phyloP scores from a whole-genome alignment of 1,284 basidiomycete species.

The Papiliotrema nemorosa region DNA sequence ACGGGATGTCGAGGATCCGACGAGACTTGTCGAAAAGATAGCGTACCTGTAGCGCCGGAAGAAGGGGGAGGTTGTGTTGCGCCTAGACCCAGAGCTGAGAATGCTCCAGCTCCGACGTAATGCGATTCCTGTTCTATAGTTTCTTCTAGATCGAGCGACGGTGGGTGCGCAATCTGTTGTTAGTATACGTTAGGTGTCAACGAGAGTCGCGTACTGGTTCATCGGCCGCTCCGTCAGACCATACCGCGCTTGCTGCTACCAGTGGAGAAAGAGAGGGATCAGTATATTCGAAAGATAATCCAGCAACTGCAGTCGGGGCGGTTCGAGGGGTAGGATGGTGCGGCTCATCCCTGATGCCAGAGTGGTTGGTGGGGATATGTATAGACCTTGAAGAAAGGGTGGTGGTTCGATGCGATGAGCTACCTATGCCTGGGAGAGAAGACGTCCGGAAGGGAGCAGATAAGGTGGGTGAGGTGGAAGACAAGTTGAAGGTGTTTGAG shows the following conservation, averaged over 20 bases:
- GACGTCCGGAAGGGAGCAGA: not conserved
- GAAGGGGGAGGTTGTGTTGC: constrained; percentile 6
- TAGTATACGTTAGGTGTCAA: not conserved
- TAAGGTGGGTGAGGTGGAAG: too few species aligned
- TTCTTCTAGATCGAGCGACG: constrained; percentile 18
- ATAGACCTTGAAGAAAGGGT: not conserved
- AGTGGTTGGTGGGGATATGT: not conserved
- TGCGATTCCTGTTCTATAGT: constrained; percentile 27
- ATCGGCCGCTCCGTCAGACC: not conserved
- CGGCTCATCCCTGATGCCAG: not conserved
- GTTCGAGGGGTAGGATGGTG: too few species aligned
- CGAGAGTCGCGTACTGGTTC: not conserved
- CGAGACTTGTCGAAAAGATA: constrained; percentile 36
- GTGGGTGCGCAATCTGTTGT: constrained; percentile 3
- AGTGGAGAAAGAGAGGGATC: not conserved
- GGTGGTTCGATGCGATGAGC: not conserved
- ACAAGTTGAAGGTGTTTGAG: not conserved
- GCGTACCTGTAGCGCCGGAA: constrained; percentile 2
- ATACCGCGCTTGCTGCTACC: not conserved
- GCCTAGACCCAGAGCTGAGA: constrained; percentile 18
- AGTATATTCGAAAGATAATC: not conserved
- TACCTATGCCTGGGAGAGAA: not conserved
- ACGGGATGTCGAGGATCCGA: constrained; percentile 24
- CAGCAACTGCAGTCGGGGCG: not conserved
- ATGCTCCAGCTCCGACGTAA: constrained; percentile 28